Base-by-base conservation (phyloP, 2,329 filamentous ascomycete genomes). In the Paecilomyces variotii region DNA sequence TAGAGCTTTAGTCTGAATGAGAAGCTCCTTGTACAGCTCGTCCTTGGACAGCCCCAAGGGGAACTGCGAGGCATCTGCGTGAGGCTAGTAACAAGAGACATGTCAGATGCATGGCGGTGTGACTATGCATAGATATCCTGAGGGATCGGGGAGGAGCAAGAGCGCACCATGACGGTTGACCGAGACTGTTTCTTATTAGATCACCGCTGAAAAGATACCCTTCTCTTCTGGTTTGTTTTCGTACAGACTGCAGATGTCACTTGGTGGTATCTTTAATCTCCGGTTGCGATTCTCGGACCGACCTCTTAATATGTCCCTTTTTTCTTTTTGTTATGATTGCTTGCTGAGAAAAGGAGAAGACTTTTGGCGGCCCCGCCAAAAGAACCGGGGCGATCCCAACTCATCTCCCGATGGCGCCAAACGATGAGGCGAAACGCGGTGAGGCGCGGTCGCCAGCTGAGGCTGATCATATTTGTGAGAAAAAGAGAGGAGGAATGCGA, bases 31-130 rank as follows among this genome's bases (percentile, higher is more conserved):
- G 63, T 79, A 80, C 34, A 78, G 68, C 45, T 78, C 71, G 49
- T 66, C 64, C 66, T 80, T 80, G 57, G 72, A 72, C 52, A 66
- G 54, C 4, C 65, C 68, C 27, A 67, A 61, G 34, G 67, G 61
- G 65, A 80, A 80, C 62, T 73, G 72, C n/a, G 78, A 76, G 25
- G 76, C 70, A 64, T 79, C 77, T 59, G 78, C 78, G 71, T 80
- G 78, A 59, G 75, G 76, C 78, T 79, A 55, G 57, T 56, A 54
- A 26, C 27, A 52, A 28, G n/a, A 19, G 12, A 24, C 39, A 25
- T 52, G 50, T 52, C 14, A 52, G 50, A 52, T 52, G 27, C 39
- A 45, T 45, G n/a, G n/a, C 39, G 39, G 39, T 45, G 39, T 19
- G n/a, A 45, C 39, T 7, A 14, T 45, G 39, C 35, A n/a, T 45